phyloP scores from a whole-genome alignment of 2,329 filamentous ascomycete species.

The Chalaropsis ovoidea region DNA sequence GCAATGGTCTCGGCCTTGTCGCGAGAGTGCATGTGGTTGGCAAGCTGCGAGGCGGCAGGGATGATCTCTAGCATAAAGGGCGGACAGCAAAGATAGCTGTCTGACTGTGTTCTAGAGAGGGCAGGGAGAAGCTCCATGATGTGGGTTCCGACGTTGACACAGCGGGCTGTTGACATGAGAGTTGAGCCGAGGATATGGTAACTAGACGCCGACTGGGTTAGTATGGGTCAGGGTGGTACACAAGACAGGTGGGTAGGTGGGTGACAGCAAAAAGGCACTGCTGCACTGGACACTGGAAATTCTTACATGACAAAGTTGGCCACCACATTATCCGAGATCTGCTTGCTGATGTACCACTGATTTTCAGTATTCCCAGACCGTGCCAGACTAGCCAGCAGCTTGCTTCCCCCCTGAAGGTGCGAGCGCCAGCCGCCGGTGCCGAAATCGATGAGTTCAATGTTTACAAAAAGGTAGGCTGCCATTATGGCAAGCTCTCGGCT shows the following conservation, averaged over 20 bases:
- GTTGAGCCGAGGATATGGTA: constrained; percentile 38
- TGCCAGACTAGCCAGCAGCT: constrained; percentile 35
- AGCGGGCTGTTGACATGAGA: constrained; percentile 33
- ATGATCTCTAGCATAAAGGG: constrained; percentile 39
- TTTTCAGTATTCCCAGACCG: constrained; percentile 29
- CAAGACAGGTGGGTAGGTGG: too few relatives aligned
- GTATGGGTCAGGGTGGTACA: background rate
- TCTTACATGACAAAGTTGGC: constrained; percentile 42
- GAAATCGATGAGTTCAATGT: constrained; percentile 43
- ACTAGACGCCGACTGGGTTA: constrained; percentile 28
- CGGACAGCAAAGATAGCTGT: constrained; percentile 38
- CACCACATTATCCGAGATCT: constrained; percentile 39
- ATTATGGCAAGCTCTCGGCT: constrained; percentile 41
- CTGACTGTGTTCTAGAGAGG: constrained; percentile 36
- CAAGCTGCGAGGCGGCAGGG: constrained; percentile 38
- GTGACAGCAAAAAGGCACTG: background rate
- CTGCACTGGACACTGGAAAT: background rate
- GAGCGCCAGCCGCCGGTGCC: constrained; percentile 39
- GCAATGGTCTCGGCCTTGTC: constrained; percentile 32
- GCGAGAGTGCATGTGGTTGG: constrained; percentile 33
- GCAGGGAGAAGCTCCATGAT: constrained; percentile 35
- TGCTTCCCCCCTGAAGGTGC: constrained; percentile 40
- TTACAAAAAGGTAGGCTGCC: constrained; percentile 43
- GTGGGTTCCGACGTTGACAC: constrained; percentile 35
- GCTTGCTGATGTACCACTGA: constrained; percentile 25